A percentile compares a stretch with the other conserved stretches of the same genome.
Evolutionary conservation across 495 filamentous ascomycete species (phyloP).

Genomic region (Jackrogersella minutella): DNA sequence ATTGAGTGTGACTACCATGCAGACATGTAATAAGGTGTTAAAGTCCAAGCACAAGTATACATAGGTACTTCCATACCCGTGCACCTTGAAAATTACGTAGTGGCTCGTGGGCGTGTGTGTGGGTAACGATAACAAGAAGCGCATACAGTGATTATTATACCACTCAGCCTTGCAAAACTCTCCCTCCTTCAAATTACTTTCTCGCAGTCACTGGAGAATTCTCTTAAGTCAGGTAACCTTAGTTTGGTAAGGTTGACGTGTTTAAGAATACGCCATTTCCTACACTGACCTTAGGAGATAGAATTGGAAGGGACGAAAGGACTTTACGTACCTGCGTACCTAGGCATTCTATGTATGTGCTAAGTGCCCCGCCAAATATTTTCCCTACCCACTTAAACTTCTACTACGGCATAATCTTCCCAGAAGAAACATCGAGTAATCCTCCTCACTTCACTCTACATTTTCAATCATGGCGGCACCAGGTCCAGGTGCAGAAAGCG

Average conservation of each 20-base stretch:
- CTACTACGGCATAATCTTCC: constrained; percentile 32
- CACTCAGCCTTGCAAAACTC: constrained; percentile 2
- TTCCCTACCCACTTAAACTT: constrained; percentile 27
- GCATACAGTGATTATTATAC: background rate
- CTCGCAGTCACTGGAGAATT: background rate
- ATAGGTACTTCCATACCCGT: no score
- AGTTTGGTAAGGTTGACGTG: no score
- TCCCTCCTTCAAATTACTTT: background rate
- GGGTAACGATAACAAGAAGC: background rate
- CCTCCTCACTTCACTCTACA: constrained; percentile 6
- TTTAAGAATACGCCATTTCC: no score
- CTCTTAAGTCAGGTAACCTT: background rate
- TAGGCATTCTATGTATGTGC: no score
- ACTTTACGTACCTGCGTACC: no score
- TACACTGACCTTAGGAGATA: background rate
- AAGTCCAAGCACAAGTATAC: background rate
- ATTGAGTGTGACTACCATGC: background rate
- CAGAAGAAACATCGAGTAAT: constrained; percentile 20
- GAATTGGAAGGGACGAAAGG: background rate
- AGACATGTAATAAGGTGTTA: background rate
- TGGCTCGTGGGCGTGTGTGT: background rate
- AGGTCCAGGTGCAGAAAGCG: constrained; percentile 46
- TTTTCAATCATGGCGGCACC: constrained; percentile 48
- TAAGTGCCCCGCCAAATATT: constrained; percentile 47
- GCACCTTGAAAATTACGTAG: constrained; percentile 11